Conservation (phyloP, 495 filamentous ascomycete species). For the Neurospora africana region DNA sequence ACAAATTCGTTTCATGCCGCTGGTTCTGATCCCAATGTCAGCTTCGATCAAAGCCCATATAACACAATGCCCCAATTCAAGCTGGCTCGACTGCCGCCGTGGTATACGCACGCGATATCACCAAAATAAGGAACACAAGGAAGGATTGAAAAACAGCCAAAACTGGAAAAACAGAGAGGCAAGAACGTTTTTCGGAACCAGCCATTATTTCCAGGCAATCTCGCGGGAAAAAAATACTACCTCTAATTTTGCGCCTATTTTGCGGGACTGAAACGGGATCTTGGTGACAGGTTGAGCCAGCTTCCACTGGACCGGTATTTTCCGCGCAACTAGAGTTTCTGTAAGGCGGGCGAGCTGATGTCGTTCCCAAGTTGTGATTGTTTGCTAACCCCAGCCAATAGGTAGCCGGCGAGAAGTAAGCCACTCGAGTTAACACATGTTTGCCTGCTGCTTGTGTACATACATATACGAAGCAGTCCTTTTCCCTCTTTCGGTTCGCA, state of each 20-base stretch:
- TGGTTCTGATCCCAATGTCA: background rate
- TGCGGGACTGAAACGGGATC: background rate
- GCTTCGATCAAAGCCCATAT: background rate
- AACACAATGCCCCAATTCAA: background rate
- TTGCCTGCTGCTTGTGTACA: background rate
- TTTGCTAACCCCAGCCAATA: background rate
- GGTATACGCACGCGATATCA: too few relatives aligned
- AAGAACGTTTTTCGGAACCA: background rate
- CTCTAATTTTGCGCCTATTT: too few relatives aligned
- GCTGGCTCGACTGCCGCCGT: too few relatives aligned
- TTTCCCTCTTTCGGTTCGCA: background rate
- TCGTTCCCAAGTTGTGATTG: background rate
- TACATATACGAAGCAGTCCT: background rate
- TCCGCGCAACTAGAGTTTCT: background rate
- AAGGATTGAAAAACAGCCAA: too few relatives aligned
- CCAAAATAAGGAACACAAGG: too few relatives aligned
- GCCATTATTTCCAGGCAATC: background rate
- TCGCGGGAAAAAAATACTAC: too few relatives aligned
- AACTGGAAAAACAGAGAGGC: too few relatives aligned
- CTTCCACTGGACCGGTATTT: background rate
- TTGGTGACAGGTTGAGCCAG: background rate
- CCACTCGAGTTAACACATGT: background rate
- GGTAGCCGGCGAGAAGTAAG: background rate
- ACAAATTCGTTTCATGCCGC: background rate
- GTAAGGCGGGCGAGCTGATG: background rate